Percentiles rank a stretch among this genome's conserved stretches.
Conservation (phyloP, 306 rosid genomes). For the Biancaea sappan region DNA sequence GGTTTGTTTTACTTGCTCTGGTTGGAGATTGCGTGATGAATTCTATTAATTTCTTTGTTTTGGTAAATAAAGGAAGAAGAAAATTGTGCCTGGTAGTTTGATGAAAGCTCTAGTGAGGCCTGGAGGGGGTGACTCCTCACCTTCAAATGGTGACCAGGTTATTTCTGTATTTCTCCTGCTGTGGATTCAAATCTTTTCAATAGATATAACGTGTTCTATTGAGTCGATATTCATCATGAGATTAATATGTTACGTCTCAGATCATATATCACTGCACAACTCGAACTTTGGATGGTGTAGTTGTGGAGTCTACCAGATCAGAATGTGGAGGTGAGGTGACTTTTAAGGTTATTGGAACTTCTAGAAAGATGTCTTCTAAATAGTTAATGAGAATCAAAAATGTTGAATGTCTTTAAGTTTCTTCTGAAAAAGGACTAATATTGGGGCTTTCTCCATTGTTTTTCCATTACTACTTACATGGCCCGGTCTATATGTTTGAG, state of each 20-base stretch:
- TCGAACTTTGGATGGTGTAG: slow-evolving; percentile 88
- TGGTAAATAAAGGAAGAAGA: slow-evolving; percentile 64
- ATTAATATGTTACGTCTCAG: slow-evolving; percentile 43
- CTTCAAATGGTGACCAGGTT: slow-evolving; percentile 94
- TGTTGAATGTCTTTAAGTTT: slow-evolving; percentile 19
- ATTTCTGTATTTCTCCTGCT: slow-evolving; percentile 19
- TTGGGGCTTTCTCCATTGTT: not conserved
- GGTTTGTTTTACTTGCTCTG: not conserved
- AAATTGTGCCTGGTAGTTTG: slow-evolving; percentile 82
- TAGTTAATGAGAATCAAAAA: slow-evolving; percentile 2
- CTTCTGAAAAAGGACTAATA: not conserved
- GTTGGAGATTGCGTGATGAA: not conserved
- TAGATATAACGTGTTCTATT: slow-evolving; percentile 16
- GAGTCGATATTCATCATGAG: slow-evolving; percentile 25
- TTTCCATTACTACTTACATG: slow-evolving; percentile 5
- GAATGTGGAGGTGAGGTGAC: slow-evolving; percentile 76
- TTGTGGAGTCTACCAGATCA: slow-evolving; percentile 76
- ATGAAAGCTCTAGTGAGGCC: slow-evolving; percentile 92
- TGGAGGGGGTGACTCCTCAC: slow-evolving; percentile 79
- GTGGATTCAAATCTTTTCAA: not conserved
- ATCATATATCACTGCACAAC: slow-evolving; percentile 79
- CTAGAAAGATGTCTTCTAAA: slow-evolving; percentile 1
- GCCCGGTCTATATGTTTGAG: slow-evolving; percentile 15
- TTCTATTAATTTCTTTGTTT: slow-evolving; percentile 12
- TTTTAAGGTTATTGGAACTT: slow-evolving; percentile 10